Conservation (phyloP, 2,329 filamentous ascomycete species). For the Orbilia ellipsospora region DNA sequence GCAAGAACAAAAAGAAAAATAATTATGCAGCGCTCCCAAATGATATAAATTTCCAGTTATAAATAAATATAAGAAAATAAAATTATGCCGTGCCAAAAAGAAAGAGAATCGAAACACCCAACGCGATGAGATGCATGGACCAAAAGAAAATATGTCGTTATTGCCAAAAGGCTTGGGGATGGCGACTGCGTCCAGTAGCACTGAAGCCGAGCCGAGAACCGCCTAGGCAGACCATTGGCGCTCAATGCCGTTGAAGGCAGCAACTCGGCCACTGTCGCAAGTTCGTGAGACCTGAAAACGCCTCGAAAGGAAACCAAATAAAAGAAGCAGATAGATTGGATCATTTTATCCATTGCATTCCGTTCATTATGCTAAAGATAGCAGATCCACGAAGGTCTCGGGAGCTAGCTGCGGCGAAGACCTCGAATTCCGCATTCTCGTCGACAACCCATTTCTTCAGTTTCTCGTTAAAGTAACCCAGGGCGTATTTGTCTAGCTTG, state of each 20-base stretch:
- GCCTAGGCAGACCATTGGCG: slow-evolving; percentile 17
- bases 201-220: slow-evolving; percentile 5
- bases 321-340: neutral
- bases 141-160: slow-evolving; percentile 39
- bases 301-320: neutral
- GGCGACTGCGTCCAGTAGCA: slow-evolving; percentile 19
- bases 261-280: neutral
- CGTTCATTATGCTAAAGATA: slow-evolving; percentile 57
- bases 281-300: slow-evolving; percentile 27
- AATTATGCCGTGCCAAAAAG: slow-evolving; percentile 48
- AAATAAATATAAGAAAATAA: neutral
- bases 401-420: slow-evolving; percentile 58
- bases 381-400: slow-evolving; percentile 57
- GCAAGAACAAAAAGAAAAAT: slow-evolving; percentile 23
- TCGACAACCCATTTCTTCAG: slow-evolving; percentile 58
- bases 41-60: slow-evolving; percentile 40
- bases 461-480: slow-evolving; percentile 70
- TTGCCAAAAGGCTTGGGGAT: slow-evolving; percentile 22
- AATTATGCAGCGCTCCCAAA: slow-evolving; percentile 54
- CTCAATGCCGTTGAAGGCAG: slow-evolving; percentile 1
- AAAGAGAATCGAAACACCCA: slow-evolving; percentile 47
- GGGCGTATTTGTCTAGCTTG: slow-evolving; percentile 65
- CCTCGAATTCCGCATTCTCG: slow-evolving; percentile 58
- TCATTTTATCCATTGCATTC: slow-evolving; percentile 59
- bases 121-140: slow-evolving; percentile 53